A percentile compares a stretch with the other conserved stretches of the same genome.
Evolutionary conservation across 352 stramenopile genomes (phyloP).

Genomic region (Phytophthora chlamydospora): DNA sequence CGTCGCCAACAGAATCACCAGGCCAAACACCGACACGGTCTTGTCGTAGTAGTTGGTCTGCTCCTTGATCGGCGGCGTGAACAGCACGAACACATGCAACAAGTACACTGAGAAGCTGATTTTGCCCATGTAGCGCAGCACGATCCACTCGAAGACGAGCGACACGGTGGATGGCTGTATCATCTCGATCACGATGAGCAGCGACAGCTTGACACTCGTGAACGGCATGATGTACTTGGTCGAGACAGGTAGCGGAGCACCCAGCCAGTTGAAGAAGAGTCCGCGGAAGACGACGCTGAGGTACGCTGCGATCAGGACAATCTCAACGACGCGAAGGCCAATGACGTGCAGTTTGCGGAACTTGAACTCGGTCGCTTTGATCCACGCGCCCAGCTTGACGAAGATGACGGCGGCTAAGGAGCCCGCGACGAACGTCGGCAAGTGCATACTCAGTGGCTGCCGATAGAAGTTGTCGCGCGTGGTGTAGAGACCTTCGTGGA

Average conservation of each 20-base stretch:
- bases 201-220: conserved; percentile 19
- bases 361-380: conserved; percentile 8
- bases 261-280: conserved; percentile 18
- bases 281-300: conserved; percentile 18
- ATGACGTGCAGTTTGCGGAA: conserved; percentile 7
- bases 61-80: conserved; percentile 8
- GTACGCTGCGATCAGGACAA: conserved; percentile 11
- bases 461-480: not conserved
- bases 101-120: conserved; percentile 49
- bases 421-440: conserved; percentile 6
- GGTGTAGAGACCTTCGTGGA: conserved; percentile 8
- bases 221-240: conserved; percentile 13
- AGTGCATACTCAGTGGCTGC: conserved; percentile 4
- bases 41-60: conserved; percentile 25
- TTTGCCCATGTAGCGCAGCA: conserved; percentile 40
- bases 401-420: conserved; percentile 20
- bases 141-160: conserved; percentile 36
- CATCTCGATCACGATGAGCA: conserved; percentile 37
- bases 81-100: conserved; percentile 48
- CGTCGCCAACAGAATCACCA: conserved; percentile 33
- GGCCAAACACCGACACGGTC: conserved; percentile 24
- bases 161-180: conserved; percentile 27
- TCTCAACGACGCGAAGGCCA: conserved; percentile 12
- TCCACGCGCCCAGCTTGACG: conserved; percentile 15
- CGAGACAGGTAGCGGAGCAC: not conserved